Evolutionary conservation across 2,329 filamentous ascomycete genomes (phyloP), one percentile per base, ranked within the genome.

Genomic region (Juglanconis oblonga): DNA sequence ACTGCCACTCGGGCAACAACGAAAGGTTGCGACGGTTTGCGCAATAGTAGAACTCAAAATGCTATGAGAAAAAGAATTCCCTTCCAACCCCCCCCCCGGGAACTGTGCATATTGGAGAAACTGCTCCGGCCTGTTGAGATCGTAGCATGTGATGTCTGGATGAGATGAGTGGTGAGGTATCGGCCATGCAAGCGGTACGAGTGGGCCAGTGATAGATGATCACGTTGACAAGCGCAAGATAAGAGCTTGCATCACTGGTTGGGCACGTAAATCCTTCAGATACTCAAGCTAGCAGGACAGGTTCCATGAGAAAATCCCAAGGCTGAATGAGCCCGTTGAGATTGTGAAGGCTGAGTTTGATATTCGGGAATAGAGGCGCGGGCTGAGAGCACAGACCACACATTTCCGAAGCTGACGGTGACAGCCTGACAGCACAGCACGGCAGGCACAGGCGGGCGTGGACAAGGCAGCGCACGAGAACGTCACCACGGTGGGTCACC

Each of bases 401-500:
- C 17, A 48, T 31, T 42, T 14, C 38, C 38, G 38, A 49, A 14
- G 53, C 6, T 44, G 44, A 42, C 14, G 52, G 10, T 29, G 29
- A 40, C 51, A 32, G 14, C 10, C 13, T 17, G 50, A 24, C 51
- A 53, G n/a, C 45, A n/a, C 11, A 24, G 5, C 33, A 29, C 31
- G 52, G 17, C 40, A 55, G 52, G 53, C 53, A 49, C 38, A 13
- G 52, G 17, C 40, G 47, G 52, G 45, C 53, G 38, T 14, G 10
- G 14, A 47, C 40, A 38, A 57, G 55, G 55, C 55, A 57, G 47
- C 55, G 48, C 36, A 31, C 31, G 45, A 49, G 53, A 55, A 55
- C 45, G 54, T 57, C 54, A 50, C 54, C 54, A 57, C 1, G 11
- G 55, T 51, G 55, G 55, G 55, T 47, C 55, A 24, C 24, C 29